phyloP scores from a whole-genome alignment of 805 yeast genomes.

The Sugiyamaella lignohabitans region DNA sequence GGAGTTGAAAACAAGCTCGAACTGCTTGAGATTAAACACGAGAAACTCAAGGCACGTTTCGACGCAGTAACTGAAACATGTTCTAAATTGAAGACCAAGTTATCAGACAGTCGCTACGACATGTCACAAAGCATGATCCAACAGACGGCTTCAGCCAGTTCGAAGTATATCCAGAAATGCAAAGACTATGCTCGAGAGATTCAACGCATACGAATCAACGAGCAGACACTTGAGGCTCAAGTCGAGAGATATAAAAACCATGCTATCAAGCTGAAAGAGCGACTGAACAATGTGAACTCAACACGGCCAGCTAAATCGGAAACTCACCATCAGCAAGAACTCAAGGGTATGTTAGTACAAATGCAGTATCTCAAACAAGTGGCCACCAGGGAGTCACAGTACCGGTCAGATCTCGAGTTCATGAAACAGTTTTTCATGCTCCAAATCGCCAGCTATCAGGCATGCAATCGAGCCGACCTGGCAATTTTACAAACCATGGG shows the following conservation, averaged over 20 bases:
- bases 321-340: not conserved
- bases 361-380: slow-evolving; percentile 19
- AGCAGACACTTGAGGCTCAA: not conserved
- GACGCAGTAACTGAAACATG: not conserved
- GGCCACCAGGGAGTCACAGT: slow-evolving; percentile 16
- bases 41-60: not conserved
- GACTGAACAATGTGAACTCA: too few species aligned
- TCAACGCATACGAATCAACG: not conserved
- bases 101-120: not conserved
- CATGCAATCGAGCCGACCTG: slow-evolving; percentile 27
- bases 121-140: not conserved
- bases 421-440: slow-evolving; percentile 28
- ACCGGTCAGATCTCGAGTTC: slow-evolving; percentile 28
- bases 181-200: not conserved
- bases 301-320: not conserved
- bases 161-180: not conserved
- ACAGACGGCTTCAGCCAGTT: too few species aligned
- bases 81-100: not conserved
- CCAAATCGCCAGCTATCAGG: slow-evolving; percentile 27
- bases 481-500: slow-evolving; percentile 22
- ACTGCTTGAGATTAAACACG: slow-evolving; percentile 4
- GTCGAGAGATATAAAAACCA: not conserved
- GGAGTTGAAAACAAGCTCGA: slow-evolving; percentile 6
- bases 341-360: slow-evolving; percentile 11
- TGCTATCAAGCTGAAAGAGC: not conserved